Base-by-base conservation (phyloP, 768 basidiomycete species). In the Rhizopogon salebrosus region DNA sequence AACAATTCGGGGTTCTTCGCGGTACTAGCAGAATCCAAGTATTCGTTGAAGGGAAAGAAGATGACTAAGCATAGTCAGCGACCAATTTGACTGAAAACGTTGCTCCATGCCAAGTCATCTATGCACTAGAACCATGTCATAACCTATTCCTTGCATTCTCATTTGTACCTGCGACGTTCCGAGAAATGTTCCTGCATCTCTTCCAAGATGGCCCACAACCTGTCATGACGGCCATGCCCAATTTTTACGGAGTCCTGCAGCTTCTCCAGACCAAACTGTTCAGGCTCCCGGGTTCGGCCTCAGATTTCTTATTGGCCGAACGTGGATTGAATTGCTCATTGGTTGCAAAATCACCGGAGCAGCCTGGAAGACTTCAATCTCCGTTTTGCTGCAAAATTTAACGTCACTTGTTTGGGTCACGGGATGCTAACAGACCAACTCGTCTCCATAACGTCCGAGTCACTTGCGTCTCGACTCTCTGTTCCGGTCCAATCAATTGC, bases 11-110 rank as follows among this genome's bases (percentile, higher is more conserved):
- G 42, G 16, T 26, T n/a, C 16, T 26, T 41, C n/a, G n/a, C n/a
- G n/a, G n/a, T n/a, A n/a, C n/a, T n/a, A n/a, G n/a, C n/a, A n/a
- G n/a, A n/a, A n/a, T n/a, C n/a, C n/a, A n/a, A n/a, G n/a, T n/a
- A n/a, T n/a, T n/a, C n/a, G 34, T 13, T 6, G 41, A 42, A 6
- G 9, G 26, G 24, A 27, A 18, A 23, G n/a, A 16, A 18, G 18
- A 45, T 45, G 43, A 45, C 43, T 45, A 45, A 45, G 43, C 43
- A n/a, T n/a, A n/a, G n/a, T n/a, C n/a, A n/a, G n/a, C n/a, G n/a
- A n/a, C n/a, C n/a, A n/a, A n/a, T n/a, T n/a, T n/a, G n/a, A n/a
- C n/a, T n/a, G n/a, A n/a, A n/a, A n/a, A n/a, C n/a, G n/a, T n/a
- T n/a, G n/a, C n/a, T n/a, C n/a, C n/a, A n/a, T n/a, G n/a, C 35